Evolutionary conservation across 371 early-diverging fungal species (phyloP), one percentile per base, ranked within the genome.

Genomic region (Apophysomyces variabilis): DNA sequence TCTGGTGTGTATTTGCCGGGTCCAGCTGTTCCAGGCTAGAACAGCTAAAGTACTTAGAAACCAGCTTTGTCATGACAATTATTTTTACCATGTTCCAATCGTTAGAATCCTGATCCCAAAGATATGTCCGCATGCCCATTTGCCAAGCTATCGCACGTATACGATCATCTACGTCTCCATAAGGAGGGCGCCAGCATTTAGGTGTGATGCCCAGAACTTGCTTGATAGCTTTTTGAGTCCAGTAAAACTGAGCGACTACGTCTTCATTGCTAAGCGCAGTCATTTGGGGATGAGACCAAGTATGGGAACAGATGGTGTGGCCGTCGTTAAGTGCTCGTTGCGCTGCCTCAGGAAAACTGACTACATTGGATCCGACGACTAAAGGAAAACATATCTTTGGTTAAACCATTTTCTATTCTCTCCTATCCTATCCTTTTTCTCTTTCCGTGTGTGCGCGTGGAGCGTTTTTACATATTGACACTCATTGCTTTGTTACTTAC

Each of bases 221-320:
- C 61, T 88, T 82, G 64, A 90, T 84, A 16, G 82, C 80, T 35
- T 71, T 69, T 14, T 73, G 67, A 0, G 83, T 82, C 80, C 82
- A 83, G 44, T 86, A 79, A 12, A 89, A 63, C 65, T 90, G 87
- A 26, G 87, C 84, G 35, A 88, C 83, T 4, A 88, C 74, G 38
- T 78, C 66, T n/a, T 82, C 84, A 59, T 84, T 86, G 39, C 82
- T 65, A 14, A 79, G 66, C 6, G 85, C 69, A 13, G 89, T 86
- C 80, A 89, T 78, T 54, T 70, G 66, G 26, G 80, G 78, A 67
- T 90, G 90, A 21, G 84, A 80, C 87, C 87, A 87, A 1, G 86
- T 85, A 60, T 87, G 82, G 56, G 73, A 66, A 43, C 78, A 76
- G 38, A 84, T 73, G 4, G 68, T 69, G 47, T 80, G 77, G 36